A percentile compares a stretch with the other conserved stretches of the same genome.
These are phyloP conservation scores for Mimosa bimucronata DNA, from an alignment of 306 rosid species.

Conservation along the genomic window DNA sequence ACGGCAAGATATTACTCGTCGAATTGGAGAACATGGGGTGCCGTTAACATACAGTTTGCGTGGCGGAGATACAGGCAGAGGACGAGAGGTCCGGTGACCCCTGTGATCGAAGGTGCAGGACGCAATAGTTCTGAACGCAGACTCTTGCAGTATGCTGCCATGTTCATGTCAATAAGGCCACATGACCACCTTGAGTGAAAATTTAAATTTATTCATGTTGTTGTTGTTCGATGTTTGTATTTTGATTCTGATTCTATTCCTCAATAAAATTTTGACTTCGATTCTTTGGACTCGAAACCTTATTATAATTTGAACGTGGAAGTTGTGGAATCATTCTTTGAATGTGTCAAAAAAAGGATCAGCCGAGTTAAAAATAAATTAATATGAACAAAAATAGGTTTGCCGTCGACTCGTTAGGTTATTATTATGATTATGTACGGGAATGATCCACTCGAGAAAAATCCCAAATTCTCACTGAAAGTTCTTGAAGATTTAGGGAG, in stretches of 20 bases:
- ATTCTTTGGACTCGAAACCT: not conserved
- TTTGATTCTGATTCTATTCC: not conserved
- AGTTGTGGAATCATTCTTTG: not conserved
- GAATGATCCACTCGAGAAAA: not conserved
- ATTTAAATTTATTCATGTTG: not conserved
- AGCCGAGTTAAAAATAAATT: not conserved
- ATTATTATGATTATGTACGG: not conserved
- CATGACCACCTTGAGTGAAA: conserved; percentile 88
- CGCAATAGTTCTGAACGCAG: conserved; percentile 48
- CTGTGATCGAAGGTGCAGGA: conserved; percentile 54
- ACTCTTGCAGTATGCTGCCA: conserved; percentile 91
- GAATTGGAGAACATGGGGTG: conserved; percentile 99
- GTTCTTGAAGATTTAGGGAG: not conserved
- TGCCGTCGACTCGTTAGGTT: not conserved
- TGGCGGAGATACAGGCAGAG: conserved; percentile 84
- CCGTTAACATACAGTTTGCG: conserved; percentile 89
- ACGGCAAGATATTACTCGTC: conserved; percentile 96
- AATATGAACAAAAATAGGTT: not conserved
- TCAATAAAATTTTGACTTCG: conserved; percentile 26
- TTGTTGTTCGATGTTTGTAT: not conserved
- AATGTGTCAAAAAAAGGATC: not conserved
- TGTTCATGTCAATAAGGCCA: conserved; percentile 97
- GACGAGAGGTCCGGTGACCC: conserved; percentile 81
- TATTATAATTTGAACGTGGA: not conserved
- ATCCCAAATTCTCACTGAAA: not conserved